Base-by-base conservation (phyloP, 331 rosid genomes). In the Quercus tomentella region DNA sequence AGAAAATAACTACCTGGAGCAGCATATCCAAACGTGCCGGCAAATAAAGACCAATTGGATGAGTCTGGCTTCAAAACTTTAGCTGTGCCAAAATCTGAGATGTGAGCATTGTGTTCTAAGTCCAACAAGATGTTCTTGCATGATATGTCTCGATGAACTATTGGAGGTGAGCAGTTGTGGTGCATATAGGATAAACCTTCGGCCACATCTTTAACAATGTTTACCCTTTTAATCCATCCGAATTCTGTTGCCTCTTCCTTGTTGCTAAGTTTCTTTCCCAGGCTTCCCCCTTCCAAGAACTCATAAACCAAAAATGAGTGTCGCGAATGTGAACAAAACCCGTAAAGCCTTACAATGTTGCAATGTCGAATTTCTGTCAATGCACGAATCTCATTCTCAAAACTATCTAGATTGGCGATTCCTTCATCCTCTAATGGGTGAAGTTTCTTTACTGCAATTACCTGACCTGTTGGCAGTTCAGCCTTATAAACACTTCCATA, bases 131-230 rank as follows among this genome's bases (percentile, higher is more conserved):
- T 26, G 69, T 82, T 85, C 67, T 85, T 85, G 80, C 86, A 79
- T 14, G 88, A 85, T 82, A 85, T 79, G 80, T 85, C 88, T 0
- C 86, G 86, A 76, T 85, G 84, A 58, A 85, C 67, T 10, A 82
- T 76, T 56, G 86, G 84, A 73, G 73, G 73, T 61, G 25, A n/a
- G 68, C 68, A 23, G 11, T 23, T 11, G 4, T 61, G 68, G 68
- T 61, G 68, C 68, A 61, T 61, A 11, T 61, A 61, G 12, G 21
- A 25, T 2, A 25, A 25, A 25, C 26, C 26, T 25, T 25, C 26
- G 26, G 26, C 26, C 26, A 25, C 26, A 25, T 2, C 26, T 25
- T 25, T 25, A 25, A 25, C 26, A 25, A 25, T 25, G 26, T 1
- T 25, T 25, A 25, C 1, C 26, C 26, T 25, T 2, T 25, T 25